Conservation (phyloP, 2,329 filamentous ascomycete species). For the Tolypocladium tropicale region DNA sequence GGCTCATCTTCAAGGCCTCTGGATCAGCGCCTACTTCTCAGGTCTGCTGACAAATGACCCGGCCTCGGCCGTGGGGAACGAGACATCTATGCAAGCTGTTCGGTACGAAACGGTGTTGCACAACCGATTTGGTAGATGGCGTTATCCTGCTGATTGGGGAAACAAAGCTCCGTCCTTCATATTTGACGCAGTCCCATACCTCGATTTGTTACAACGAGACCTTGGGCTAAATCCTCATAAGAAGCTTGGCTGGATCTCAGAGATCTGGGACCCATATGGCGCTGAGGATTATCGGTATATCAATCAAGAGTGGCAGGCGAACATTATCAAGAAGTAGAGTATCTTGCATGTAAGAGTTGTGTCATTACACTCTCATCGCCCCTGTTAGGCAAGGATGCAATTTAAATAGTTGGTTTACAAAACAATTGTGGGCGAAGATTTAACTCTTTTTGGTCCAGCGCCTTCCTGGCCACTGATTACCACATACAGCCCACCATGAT, state of each 20-base stretch:
- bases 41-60: conserved; percentile 14
- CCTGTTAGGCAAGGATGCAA: too few relatives aligned
- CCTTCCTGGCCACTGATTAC: too few relatives aligned
- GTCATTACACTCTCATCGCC: not conserved
- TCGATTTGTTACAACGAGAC: conserved; percentile 58
- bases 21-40: conserved; percentile 54
- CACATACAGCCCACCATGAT: too few relatives aligned
- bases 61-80: conserved; percentile 3
- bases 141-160: conserved; percentile 58
- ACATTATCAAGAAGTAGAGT: not conserved
- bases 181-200: conserved; percentile 65
- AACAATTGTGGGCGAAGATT: too few relatives aligned
- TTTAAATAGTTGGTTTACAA: too few relatives aligned
- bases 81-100: conserved; percentile 27
- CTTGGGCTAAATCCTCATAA: conserved; percentile 47
- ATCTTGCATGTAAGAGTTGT: not conserved
- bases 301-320: conserved; percentile 37
- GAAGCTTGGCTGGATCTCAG: conserved; percentile 41
- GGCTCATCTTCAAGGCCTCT: conserved; percentile 44
- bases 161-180: conserved; percentile 56
- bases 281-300: conserved; percentile 46
- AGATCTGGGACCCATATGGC: conserved; percentile 47
- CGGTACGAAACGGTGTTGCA: conserved; percentile 50
- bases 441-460: too few relatives aligned
- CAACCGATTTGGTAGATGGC: conserved; percentile 58